These are phyloP conservation scores for Aspergillus aculeatinus DNA, from an alignment of 2,329 filamentous ascomycete species.

Conservation along the genomic window DNA sequence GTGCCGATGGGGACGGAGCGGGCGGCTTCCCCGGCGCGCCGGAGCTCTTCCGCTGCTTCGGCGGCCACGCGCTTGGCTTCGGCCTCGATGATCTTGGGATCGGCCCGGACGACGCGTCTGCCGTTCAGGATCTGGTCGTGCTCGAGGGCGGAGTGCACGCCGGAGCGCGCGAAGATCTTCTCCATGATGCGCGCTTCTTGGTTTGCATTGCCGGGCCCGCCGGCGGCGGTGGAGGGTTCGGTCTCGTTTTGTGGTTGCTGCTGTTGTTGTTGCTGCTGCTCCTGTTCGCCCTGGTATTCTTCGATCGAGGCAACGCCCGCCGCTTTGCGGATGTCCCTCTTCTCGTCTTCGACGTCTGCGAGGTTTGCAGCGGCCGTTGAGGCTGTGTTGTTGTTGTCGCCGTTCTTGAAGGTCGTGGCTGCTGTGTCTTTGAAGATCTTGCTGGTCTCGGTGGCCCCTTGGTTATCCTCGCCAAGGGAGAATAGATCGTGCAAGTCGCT, in stretches of 20 bases:
- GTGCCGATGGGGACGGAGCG: conserved; percentile 74
- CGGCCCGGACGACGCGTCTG: conserved; percentile 68
- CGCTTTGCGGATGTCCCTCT: conserved; percentile 53
- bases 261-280: conserved; percentile 23
- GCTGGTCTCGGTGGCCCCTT: conserved; percentile 76
- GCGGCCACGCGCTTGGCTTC: conserved; percentile 80
- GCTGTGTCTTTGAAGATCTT: conserved; percentile 86
- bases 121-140: conserved; percentile 89
- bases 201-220: conserved; percentile 27
- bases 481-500: conserved; percentile 92
- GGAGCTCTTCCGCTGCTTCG: conserved; percentile 73
- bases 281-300: conserved; percentile 57
- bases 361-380: neutral
- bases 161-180: conserved; percentile 81
- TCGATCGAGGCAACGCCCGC: conserved; percentile 65
- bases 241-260: conserved; percentile 10
- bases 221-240: neutral
- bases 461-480: conserved; percentile 66
- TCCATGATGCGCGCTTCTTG: conserved; percentile 77
- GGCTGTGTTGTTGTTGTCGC: conserved; percentile 7
- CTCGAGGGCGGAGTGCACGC: conserved; percentile 86
- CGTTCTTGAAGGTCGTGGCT: conserved; percentile 64
- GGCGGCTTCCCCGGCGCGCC: conserved; percentile 70
- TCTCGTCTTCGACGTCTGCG: conserved; percentile 30
- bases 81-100: conserved; percentile 73